Evolutionary conservation across 2,329 filamentous ascomycete genomes (phyloP).

Genomic region (Tolypocladium guangdongense): DNA sequence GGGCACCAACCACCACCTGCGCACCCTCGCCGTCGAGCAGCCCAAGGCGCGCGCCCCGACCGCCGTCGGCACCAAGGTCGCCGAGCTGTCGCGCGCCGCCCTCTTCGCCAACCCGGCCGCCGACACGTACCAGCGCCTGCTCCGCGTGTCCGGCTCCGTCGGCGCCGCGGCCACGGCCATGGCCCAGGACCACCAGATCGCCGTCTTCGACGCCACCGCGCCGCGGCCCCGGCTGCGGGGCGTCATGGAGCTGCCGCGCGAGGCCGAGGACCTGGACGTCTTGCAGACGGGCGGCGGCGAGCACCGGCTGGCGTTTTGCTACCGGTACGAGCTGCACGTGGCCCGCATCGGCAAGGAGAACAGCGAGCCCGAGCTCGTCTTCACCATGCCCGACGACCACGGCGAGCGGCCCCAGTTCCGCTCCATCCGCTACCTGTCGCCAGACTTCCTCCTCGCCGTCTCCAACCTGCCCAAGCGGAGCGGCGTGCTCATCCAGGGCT

Average conservation of each 20-base stretch:
- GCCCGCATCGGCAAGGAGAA: conserved; percentile 43
- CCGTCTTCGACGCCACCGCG: conserved; percentile 55
- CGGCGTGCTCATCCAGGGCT: conserved; percentile 45
- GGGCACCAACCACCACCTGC: conserved; percentile 75
- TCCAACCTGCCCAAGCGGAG: conserved; percentile 48
- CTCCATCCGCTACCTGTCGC: conserved; percentile 46
- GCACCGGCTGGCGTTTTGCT: conserved; percentile 70
- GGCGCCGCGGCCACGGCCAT: conserved; percentile 73
- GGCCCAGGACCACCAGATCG: conserved; percentile 64
- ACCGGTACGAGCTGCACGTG: conserved; percentile 62
- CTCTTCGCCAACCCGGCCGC: conserved; percentile 39
- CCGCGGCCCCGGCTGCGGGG: conserved; percentile 36
- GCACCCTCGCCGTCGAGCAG: conserved; percentile 55
- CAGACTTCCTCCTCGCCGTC: conserved; percentile 45
- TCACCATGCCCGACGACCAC: conserved; percentile 40
- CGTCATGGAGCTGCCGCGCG: conserved; percentile 37
- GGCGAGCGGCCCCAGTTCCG: conserved; percentile 41
- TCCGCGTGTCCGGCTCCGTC: conserved; percentile 52
- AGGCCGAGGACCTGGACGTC: conserved; percentile 62
- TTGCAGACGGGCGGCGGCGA: conserved; percentile 46
- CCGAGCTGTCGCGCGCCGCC: conserved; percentile 39
- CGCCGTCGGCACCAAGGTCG: conserved; percentile 27
- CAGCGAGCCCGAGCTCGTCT: conserved; percentile 42
- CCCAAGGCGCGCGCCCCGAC: conserved; percentile 20
- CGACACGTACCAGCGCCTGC: conserved; percentile 48